Evolutionary conservation across 2,329 filamentous ascomycete species (phyloP), one percentile per base, ranked within the genome.

Genomic region (Knufia petricola): DNA sequence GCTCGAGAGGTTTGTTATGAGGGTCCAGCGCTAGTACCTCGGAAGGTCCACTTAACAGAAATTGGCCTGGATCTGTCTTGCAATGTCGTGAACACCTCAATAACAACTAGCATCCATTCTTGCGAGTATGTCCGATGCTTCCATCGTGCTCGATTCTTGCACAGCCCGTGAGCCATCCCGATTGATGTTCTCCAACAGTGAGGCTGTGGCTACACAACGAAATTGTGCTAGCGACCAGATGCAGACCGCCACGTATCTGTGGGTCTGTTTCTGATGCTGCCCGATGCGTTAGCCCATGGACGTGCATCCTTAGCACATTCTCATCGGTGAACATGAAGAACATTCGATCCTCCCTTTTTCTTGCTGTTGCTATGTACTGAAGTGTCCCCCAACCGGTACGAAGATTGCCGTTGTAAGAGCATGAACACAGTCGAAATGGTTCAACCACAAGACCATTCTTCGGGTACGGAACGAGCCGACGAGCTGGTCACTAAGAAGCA

Each of bases 211-310:
- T 28, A 28, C 26, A 12, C 26, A 28, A 6, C 26, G 26, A 12
- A 28, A 28, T 28, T 28, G 26, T 28, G 12, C 26, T 28, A 12
- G 6, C 26, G 26, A 36, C 32, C 32, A 36, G 32, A 13, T n/a
- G 6, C 15, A 8, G 32, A 36, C 32, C 24, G 41, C 41, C 41
- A 44, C 41, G 41, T 44, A 44, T 32, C 7, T 9, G 41, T 32
- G 41, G 28, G 26, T 30, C 41, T 44, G 4, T 7, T 43, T 43
- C 41, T 44, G 26, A 23, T 44, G 21, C 39, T 26, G 4, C 19
- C 24, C 39, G n/a, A 43, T 43, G 40, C 24, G n/a, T 44, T 44
- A 44, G 41, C 20, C 19, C 3, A 4, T 8, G 15, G 28, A 44
- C 41, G 6, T 15, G 41, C 37, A 40, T 40, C n/a, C 21, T 40